Conservation (phyloP, 352 stramenopile species). For the Globisporangium viniferum region DNA sequence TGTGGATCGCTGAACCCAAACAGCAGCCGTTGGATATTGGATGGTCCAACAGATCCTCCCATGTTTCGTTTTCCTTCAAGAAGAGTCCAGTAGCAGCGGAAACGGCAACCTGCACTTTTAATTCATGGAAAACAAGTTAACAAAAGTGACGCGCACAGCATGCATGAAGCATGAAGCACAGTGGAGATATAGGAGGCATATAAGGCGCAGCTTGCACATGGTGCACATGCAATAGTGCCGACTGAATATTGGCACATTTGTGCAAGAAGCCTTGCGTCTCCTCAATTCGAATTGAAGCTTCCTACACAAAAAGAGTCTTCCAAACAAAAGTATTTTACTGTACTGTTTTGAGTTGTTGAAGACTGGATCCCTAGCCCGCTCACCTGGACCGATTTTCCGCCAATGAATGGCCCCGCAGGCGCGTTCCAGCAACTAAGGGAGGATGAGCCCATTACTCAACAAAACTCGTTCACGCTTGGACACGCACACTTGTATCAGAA, state of each 20-base stretch:
- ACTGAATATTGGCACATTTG: too few species aligned
- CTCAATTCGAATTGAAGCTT: not conserved
- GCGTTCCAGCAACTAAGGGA: not conserved
- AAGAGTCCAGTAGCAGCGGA: not conserved
- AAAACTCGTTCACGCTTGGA: not conserved
- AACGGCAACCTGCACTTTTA: not conserved
- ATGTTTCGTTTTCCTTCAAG: not conserved
- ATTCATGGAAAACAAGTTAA: not conserved
- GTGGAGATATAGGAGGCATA: too few species aligned
- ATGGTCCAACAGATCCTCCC: too few species aligned
- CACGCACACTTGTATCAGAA: slow-evolving; percentile 2
- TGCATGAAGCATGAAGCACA: not conserved
- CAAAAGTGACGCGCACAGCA: not conserved
- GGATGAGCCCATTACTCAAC: not conserved
- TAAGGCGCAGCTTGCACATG: too few species aligned
- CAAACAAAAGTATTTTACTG: not conserved
- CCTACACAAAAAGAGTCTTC: not conserved
- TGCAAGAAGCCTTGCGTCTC: not conserved
- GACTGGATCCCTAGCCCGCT: not conserved
- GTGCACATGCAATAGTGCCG: too few species aligned
- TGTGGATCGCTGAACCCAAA: too few species aligned
- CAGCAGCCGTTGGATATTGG: not conserved
- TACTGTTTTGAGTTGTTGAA: not conserved
- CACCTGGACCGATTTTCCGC: not conserved
- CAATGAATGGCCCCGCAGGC: not conserved